Evolutionary conservation across 2,329 filamentous ascomycete genomes (phyloP), one percentile per base, ranked within the genome.

Genomic region (Xylaria polymorpha): DNA sequence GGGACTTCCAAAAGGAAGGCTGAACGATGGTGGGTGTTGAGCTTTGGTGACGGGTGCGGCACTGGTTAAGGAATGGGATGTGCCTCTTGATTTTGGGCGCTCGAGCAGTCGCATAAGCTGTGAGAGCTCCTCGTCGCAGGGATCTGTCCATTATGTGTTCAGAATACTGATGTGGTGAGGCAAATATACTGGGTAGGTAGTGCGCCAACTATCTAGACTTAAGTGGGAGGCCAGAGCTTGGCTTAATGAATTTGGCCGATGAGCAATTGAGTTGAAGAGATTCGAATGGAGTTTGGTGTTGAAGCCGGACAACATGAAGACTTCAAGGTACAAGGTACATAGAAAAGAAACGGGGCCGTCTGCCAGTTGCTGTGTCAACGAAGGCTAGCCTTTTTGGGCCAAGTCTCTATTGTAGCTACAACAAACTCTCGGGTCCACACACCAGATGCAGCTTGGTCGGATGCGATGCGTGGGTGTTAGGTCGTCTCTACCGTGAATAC

Each of bases 1-100:
- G 81, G 10, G 86, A 87, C 74, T 85, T 87, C 92, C 92, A 94
- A 79, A 94, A 90, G 10, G 87, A 87, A 6, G 84, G 71, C 72
- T 90, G 85, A 29, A 83, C 80, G 62, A 91, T 81, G 50, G 83
- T 85, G n/a, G 85, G 86, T 10, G 85, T 77, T 12, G 82, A 81
- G 69, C 82, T 83, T 48, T 73, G 70, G 63, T 71, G 61, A 37
- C 75, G 75, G 55, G 69, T 50, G 15, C 69, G 39, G n/a, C 67
- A 72, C 57, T 60, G 70, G 35, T 29, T 66, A 10, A 67, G 56
- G 53, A 66, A 15, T n/a, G 48, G 43, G 29, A 63, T n/a, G 25
- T 64, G 29, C 29, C 35, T 63, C 18, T 32, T 57, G 25, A 59
- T 14, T 32, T 62, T 43, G 10, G 60, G 35, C 10, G 61, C 61